Evolutionary conservation across 208 protist genomes (phyloP).

Genomic region (Wallacemonas collosoma): DNA sequence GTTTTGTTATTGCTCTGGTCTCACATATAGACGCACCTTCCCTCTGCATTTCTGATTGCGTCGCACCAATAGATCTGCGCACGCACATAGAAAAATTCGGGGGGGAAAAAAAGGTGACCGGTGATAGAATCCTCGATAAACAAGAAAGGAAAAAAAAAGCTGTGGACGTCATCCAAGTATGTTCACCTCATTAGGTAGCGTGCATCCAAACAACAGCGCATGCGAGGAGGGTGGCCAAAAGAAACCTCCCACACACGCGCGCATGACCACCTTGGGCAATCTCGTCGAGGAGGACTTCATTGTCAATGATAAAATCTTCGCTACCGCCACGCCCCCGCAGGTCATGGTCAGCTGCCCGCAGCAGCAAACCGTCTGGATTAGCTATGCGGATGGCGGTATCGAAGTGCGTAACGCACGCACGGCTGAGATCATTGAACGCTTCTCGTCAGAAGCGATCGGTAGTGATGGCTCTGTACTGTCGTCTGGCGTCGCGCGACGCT

Average conservation of each 20-base stretch:
- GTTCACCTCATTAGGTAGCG: not conserved
- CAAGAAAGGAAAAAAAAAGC: not conserved
- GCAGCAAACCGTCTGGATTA: slow-evolving; percentile 73
- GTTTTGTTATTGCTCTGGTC: too few relatives aligned
- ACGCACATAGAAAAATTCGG: too few relatives aligned
- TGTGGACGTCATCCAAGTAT: not conserved
- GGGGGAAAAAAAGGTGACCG: too few relatives aligned
- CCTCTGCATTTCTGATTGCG: too few relatives aligned
- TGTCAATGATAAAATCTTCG: slow-evolving; percentile 65
- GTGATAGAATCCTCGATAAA: not conserved
- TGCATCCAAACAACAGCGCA: not conserved
- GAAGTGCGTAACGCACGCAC: slow-evolving; percentile 77
- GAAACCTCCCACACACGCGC: not conserved
- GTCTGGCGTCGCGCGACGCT: slow-evolving; percentile 2
- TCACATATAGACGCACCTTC: too few relatives aligned
- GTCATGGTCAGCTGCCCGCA: slow-evolving; percentile 42
- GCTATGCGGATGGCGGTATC: slow-evolving; percentile 47
- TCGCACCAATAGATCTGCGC: too few relatives aligned
- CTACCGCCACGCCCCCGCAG: slow-evolving; percentile 37
- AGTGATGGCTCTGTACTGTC: not conserved
- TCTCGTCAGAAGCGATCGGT: slow-evolving; percentile 26
- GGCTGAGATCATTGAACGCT: slow-evolving; percentile 53
- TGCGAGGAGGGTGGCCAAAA: not conserved
- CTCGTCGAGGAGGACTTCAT: slow-evolving; percentile 31
- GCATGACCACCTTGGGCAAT: slow-evolving; percentile 6